Evolutionary conservation across 495 filamentous ascomycete species (phyloP).

Genomic region (Tuber umbilicatum): DNA sequence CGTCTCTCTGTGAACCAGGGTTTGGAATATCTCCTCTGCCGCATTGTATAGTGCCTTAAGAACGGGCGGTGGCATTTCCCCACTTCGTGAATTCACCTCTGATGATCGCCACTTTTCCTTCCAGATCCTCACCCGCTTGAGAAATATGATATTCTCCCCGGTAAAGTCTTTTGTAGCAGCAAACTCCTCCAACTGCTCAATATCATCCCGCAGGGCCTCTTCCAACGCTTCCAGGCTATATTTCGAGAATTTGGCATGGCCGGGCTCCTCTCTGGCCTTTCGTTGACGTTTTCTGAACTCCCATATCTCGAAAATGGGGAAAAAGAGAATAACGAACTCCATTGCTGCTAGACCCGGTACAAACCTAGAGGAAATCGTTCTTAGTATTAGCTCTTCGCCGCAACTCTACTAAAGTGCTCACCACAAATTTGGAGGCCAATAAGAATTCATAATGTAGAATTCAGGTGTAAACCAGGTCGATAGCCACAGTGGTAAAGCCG

Average conservation of each 20-base stretch:
- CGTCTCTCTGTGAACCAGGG: constrained; percentile 25
- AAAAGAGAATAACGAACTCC: constrained; percentile 51
- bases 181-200: constrained; percentile 50
- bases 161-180: constrained; percentile 56
- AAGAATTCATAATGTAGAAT: constrained; percentile 37
- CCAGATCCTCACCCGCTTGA: constrained; percentile 51
- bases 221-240: constrained; percentile 53
- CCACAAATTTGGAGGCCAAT: constrained; percentile 38
- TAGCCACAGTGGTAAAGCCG: constrained; percentile 38
- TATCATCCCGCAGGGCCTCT: constrained; percentile 48
- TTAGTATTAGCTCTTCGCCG: neutral
- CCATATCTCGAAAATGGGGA: constrained; percentile 52
- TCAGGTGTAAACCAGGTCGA: constrained; percentile 30
- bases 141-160: constrained; percentile 58
- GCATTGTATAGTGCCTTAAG: constrained; percentile 27
- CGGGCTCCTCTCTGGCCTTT: constrained; percentile 32
- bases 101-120: constrained; percentile 44
- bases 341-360: constrained; percentile 51
- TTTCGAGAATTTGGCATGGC: constrained; percentile 42
- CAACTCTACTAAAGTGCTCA: neutral
- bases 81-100: constrained; percentile 22
- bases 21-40: constrained; percentile 33
- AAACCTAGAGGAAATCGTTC: constrained; percentile 38
- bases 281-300: constrained; percentile 35
- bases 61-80: constrained; percentile 14